Evolutionary conservation across 2,329 filamentous ascomycete genomes (phyloP).

Genomic region (Chaetothyriales sp.): DNA sequence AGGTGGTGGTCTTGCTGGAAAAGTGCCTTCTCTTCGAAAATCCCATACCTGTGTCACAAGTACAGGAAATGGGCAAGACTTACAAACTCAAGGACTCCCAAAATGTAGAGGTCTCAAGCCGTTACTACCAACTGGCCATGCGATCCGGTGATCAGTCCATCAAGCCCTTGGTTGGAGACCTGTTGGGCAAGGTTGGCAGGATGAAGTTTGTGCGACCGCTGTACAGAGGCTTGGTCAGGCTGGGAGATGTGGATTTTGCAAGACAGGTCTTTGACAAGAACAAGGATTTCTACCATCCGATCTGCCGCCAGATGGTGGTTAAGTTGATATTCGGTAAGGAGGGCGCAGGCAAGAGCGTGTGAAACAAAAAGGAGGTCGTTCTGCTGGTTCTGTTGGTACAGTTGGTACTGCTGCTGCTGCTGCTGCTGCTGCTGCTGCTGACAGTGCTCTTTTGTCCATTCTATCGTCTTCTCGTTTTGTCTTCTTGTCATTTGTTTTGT

Average conservation of each 20-base stretch:
- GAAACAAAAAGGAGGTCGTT: background rate
- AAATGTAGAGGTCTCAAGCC: constrained; percentile 72
- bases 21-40: constrained; percentile 52
- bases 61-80: constrained; percentile 54
- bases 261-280: constrained; percentile 73
- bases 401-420: background rate
- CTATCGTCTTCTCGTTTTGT: background rate
- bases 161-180: constrained; percentile 54
- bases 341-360: background rate
- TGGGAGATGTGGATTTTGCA: constrained; percentile 54
- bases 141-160: constrained; percentile 54
- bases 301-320: constrained; percentile 71
- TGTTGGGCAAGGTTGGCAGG: constrained; percentile 68
- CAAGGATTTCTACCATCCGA: constrained; percentile 88
- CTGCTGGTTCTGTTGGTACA: no score
- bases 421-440: background rate
- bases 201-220: constrained; percentile 96
- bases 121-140: constrained; percentile 69
- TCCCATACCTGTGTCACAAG: constrained; percentile 48
- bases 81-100: constrained; percentile 61
- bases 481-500: background rate
- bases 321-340: constrained; percentile 53
- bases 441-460: background rate
- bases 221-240: constrained; percentile 54
- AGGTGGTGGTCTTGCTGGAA: constrained; percentile 83